Evolutionary conservation across 1,139 yeast species (phyloP).

Genomic region (Sugiyamaella pinicola): DNA sequence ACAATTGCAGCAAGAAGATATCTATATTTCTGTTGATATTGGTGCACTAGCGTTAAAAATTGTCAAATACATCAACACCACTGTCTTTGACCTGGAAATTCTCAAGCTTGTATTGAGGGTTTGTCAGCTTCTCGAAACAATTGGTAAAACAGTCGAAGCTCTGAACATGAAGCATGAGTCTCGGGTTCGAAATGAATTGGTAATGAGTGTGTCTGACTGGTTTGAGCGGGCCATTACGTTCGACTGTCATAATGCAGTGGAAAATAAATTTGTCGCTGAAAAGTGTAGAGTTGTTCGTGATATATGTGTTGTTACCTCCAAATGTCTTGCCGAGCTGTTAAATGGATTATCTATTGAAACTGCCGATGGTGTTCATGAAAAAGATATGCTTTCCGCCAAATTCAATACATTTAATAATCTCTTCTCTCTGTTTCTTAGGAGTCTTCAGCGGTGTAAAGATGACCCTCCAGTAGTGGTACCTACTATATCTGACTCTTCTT

Average conservation of each 20-base stretch:
- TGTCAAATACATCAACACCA: slow-evolving; percentile 35
- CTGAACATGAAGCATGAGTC: slow-evolving; percentile 54
- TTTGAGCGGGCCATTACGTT: slow-evolving; percentile 45
- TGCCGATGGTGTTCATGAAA: slow-evolving; percentile 46
- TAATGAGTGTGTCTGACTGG: slow-evolving; percentile 67
- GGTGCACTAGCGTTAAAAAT: slow-evolving; percentile 45
- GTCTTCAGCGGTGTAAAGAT: slow-evolving; percentile 59
- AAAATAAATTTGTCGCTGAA: slow-evolving; percentile 29
- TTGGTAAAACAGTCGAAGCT: slow-evolving; percentile 49
- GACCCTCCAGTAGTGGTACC: slow-evolving; percentile 28
- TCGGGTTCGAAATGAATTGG: slow-evolving; percentile 59
- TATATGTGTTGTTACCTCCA: slow-evolving; percentile 33
- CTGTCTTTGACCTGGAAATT: slow-evolving; percentile 48
- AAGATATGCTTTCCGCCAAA: slow-evolving; percentile 59
- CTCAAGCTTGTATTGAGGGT: slow-evolving; percentile 57
- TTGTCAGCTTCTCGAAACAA: slow-evolving; percentile 55
- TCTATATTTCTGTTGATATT: slow-evolving; percentile 48
- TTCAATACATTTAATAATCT: slow-evolving; percentile 70
- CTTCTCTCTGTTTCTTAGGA: slow-evolving; percentile 69
- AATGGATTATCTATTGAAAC: slow-evolving; percentile 41
- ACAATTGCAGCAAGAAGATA: slow-evolving; percentile 45
- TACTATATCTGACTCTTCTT: slow-evolving; percentile 30
- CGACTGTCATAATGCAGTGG: slow-evolving; percentile 14
- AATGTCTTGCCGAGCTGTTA: slow-evolving; percentile 31
- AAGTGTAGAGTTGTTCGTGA: slow-evolving; percentile 33